phyloP scores from a whole-genome alignment of 331 rosid species.

The Spiraea crenata region DNA sequence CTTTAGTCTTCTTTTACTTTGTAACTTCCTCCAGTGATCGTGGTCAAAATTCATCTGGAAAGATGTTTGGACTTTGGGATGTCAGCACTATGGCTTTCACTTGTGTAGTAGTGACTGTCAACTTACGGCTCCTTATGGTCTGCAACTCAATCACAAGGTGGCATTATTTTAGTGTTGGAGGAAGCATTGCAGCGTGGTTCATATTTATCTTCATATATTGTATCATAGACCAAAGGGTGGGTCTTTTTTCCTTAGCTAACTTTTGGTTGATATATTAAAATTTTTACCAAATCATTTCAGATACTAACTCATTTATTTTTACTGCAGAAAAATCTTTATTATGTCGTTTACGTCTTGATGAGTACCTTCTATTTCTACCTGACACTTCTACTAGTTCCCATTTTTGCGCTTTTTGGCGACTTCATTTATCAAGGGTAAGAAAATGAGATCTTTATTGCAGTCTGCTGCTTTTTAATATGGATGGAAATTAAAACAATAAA shows the following conservation, averaged over 20 bases:
- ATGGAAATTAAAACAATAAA: not conserved
- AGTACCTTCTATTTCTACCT: conserved; percentile 81
- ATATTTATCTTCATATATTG: conserved; percentile 67
- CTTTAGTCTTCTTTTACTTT: conserved; percentile 70
- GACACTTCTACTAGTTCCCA: conserved; percentile 71
- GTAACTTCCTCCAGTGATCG: conserved; percentile 44
- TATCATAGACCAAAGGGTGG: conserved; percentile 69
- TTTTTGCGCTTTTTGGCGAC: conserved; percentile 67
- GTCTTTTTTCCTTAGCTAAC: conserved; percentile 19
- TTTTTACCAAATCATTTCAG: conserved; percentile 16
- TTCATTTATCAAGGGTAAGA: conserved; percentile 84
- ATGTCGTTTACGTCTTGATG: conserved; percentile 81
- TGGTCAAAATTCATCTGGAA: conserved; percentile 65
- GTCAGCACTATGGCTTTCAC: conserved; percentile 91
- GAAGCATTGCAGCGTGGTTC: conserved; percentile 93
- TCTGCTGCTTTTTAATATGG: not conserved
- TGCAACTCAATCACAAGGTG: conserved; percentile 90
- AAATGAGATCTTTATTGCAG: conserved; percentile 9
- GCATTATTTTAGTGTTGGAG: conserved; percentile 92
- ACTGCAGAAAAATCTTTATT: conserved; percentile 78
- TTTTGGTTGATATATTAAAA: conserved; percentile 9
- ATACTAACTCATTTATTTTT: conserved; percentile 15
- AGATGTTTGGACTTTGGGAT: conserved; percentile 85
- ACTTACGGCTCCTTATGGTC: conserved; percentile 76
- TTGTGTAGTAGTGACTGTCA: conserved; percentile 80